These are phyloP conservation scores for Trametes elegans DNA, from an alignment of 768 basidiomycete genomes.

Conservation along the genomic window DNA sequence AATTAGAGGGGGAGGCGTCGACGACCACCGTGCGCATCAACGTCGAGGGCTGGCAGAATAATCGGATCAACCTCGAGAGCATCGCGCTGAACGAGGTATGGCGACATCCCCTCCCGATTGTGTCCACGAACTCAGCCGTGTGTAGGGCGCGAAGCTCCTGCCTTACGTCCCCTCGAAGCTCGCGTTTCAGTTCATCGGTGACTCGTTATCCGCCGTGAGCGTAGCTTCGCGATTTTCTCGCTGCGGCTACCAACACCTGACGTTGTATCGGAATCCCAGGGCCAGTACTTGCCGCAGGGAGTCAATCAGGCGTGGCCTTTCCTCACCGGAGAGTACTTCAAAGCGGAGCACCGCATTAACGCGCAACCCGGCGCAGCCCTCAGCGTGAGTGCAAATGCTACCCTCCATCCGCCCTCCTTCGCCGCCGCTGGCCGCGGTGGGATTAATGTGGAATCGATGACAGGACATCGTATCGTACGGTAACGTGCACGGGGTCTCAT, in stretches of 20 bases:
- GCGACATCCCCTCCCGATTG: neutral
- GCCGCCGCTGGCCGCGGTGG: no score
- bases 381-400: slow-evolving; percentile 30
- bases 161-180: slow-evolving; percentile 45
- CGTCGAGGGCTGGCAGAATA: slow-evolving; percentile 59
- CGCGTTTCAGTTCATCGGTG: slow-evolving; percentile 56
- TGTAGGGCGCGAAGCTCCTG: slow-evolving; percentile 45
- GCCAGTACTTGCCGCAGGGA: slow-evolving; percentile 51
- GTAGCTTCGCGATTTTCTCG: neutral
- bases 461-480: slow-evolving; percentile 53
- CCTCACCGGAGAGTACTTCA: slow-evolving; percentile 48
- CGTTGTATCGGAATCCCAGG: slow-evolving; percentile 34
- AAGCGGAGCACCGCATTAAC: slow-evolving; percentile 49
- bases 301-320: slow-evolving; percentile 60
- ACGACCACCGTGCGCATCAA: slow-evolving; percentile 43
- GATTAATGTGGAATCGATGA: neutral
- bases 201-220: slow-evolving; percentile 52
- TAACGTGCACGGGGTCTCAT: slow-evolving; percentile 51
- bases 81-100: slow-evolving; percentile 44
- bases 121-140: neutral
- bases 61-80: slow-evolving; percentile 51
- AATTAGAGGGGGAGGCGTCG: neutral
- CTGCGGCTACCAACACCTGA: neutral
- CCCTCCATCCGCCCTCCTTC: no score
- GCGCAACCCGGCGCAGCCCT: slow-evolving; percentile 57